phyloP scores from a whole-genome alignment of 1,284 basidiomycete genomes.

The Apiotrichum akiyoshidainum region DNA sequence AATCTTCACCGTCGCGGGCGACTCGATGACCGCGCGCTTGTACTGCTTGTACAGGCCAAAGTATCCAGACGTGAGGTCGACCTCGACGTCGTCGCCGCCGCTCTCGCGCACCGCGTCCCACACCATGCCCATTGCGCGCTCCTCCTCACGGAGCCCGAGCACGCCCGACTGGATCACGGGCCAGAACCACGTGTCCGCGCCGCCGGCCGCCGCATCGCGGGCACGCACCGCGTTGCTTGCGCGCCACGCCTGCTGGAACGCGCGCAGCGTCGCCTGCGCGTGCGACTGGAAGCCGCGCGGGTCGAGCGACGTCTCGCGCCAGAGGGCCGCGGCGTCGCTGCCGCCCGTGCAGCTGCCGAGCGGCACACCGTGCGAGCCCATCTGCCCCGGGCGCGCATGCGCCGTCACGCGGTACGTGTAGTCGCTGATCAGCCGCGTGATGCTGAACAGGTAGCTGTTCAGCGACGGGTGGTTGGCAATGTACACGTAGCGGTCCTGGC shows the following conservation, averaged over 20 bases:
- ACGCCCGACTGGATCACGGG: conserved; percentile 83
- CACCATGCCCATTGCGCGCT: conserved; percentile 57
- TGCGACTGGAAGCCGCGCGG: conserved; percentile 41
- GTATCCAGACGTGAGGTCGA: conserved; percentile 87
- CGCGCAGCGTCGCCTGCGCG: conserved; percentile 44
- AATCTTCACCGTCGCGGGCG: conserved; percentile 63
- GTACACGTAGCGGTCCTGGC: conserved; percentile 89
- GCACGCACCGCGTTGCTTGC: conserved; percentile 38
- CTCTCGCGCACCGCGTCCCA: conserved; percentile 35
- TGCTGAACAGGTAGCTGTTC: conserved; percentile 77
- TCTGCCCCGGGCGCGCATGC: conserved; percentile 9
- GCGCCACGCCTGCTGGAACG: conserved; percentile 49
- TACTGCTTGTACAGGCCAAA: conserved; percentile 86
- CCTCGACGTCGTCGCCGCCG: conserved; percentile 22
- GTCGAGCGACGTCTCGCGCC: conserved; percentile 26
- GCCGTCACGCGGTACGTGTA: conserved; percentile 64
- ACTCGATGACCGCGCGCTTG: conserved; percentile 65
- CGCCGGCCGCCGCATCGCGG: conserved; percentile 28
- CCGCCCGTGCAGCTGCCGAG: conserved; percentile 9
- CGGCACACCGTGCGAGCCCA: conserved; percentile 15
- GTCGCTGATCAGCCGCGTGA: conserved; percentile 65
- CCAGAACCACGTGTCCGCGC: conserved; percentile 61
- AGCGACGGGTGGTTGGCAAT: conserved; percentile 64
- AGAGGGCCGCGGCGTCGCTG: conserved; percentile 13
- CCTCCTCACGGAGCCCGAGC: conserved; percentile 77